Evolutionary conservation across 2,329 filamentous ascomycete species (phyloP), one percentile per base, ranked within the genome.

Genomic region (Clarireedia monteithiana): DNA sequence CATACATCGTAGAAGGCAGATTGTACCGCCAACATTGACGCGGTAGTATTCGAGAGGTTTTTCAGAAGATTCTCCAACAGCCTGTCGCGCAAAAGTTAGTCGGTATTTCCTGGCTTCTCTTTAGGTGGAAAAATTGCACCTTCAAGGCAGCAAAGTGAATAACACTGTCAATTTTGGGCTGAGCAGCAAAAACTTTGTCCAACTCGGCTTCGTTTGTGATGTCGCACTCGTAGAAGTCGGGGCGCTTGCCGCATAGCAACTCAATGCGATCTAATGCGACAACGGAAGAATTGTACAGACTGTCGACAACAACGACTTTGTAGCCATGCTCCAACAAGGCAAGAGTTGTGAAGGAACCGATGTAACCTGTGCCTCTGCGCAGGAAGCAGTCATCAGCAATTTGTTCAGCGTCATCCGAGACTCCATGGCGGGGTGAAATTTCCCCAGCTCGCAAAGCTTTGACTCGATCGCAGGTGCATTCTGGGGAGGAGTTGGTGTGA

Each of bases 101-200:
- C 45, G 40, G 30, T 10, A 4, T 34, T 34, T 34, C 30, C 30
- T 34, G 30, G 30, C 30, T 14, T 34, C 30, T 14, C 30, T 34
- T 14, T 12, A 34, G 30, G 5, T 12, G 30, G 10, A 42, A 42
- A 20, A 20, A 24, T 34, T 38, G 38, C 14, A 87, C 89, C 87
- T 99, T 99, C 65, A 99, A 81, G 24, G 94, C 94, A 62, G 94
- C 95, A 71, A 99, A 99, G 79, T 99, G 94, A 68, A 99, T 97
- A 63, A 97, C 94, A 71, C 89, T 96, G 80, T 96, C 91, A 69
- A 99, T 96, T 68, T 89, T 86, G 51, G 91, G 90, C 74, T 97
- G 87, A 69, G 87, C 88, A 61, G 82, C 78, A 70, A 99, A 96
- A 66, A 97, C 88, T 67, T 85, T 84, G 71, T 96, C 89, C 57